Evolutionary conservation across 257 asterid genomes (phyloP).

Genomic region (Solanum gracilifrons): DNA sequence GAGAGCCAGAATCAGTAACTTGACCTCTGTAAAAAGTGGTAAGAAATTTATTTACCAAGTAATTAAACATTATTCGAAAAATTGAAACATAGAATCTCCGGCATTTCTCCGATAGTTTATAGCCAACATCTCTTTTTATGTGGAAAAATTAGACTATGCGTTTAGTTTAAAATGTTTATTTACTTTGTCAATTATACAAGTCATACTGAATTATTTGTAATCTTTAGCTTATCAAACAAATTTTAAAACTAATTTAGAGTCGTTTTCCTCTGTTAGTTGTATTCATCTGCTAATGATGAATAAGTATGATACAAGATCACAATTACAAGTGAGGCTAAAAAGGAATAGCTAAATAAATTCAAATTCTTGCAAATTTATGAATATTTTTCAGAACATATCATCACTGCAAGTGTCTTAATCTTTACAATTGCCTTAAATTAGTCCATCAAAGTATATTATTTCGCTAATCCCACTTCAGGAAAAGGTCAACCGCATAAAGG

Average conservation of each 20-base stretch:
- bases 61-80: not conserved
- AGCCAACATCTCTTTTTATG: not conserved
- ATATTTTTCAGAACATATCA: not conserved
- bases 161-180: not conserved
- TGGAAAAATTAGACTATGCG: not conserved
- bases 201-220: not conserved
- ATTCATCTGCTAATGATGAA: not conserved
- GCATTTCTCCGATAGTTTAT: not conserved
- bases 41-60: not conserved
- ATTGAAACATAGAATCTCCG: not conserved
- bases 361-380: not conserved
- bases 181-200: not conserved
- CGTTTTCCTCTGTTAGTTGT: not conserved
- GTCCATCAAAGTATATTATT: not conserved
- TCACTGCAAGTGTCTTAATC: not conserved
- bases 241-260: not conserved
- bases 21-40: constrained; percentile 36
- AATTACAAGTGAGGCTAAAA: not conserved
- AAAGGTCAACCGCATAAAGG: not conserved
- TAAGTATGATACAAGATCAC: not conserved
- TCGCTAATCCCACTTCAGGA: not conserved
- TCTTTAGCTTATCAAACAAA: not conserved
- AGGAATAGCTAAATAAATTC: not conserved
- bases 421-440: not conserved
- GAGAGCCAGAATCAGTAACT: constrained; percentile 7